These are phyloP conservation scores for Sanghuangporus baumii DNA, from an alignment of 1,284 basidiomycete species.

Conservation along the genomic window DNA sequence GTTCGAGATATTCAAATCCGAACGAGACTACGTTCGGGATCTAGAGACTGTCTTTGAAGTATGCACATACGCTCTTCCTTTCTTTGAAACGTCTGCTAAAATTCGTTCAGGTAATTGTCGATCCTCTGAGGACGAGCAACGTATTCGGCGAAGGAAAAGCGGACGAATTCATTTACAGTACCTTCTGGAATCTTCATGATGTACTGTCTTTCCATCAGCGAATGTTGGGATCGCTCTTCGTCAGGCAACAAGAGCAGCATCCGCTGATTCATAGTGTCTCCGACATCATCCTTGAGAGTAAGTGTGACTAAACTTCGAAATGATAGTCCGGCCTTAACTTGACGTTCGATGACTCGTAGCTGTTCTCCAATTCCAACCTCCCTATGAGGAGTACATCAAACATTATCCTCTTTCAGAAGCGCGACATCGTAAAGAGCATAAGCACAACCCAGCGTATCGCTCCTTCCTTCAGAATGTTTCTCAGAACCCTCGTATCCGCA, in stretches of 20 bases:
- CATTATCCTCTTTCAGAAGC: conserved; percentile 81
- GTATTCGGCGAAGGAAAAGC: conserved; percentile 49
- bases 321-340: conserved; percentile 8
- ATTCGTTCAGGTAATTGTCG: conserved; percentile 56
- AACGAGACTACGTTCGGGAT: conserved; percentile 75
- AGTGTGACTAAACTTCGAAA: conserved; percentile 19
- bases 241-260: conserved; percentile 73
- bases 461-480: conserved; percentile 58
- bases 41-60: conserved; percentile 64
- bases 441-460: conserved; percentile 58
- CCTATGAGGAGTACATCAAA: conserved; percentile 76
- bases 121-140: conserved; percentile 45
- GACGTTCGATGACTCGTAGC: conserved; percentile 22
- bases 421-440: conserved; percentile 66
- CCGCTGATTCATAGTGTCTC: conserved; percentile 72
- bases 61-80: conserved; percentile 18
- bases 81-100: conserved; percentile 9
- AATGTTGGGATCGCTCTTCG: conserved; percentile 63
- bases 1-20: conserved; percentile 79
- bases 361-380: conserved; percentile 44
- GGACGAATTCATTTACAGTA: conserved; percentile 56
- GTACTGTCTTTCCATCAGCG: conserved; percentile 60
- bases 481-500: conserved; percentile 60
- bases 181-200: conserved; percentile 69
- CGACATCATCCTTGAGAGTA: conserved; percentile 73